Percentiles rank a stretch among this genome's conserved stretches.
phyloP scores from a whole-genome alignment of 2,329 filamentous ascomycete genomes.

The Fusarium sp. region DNA sequence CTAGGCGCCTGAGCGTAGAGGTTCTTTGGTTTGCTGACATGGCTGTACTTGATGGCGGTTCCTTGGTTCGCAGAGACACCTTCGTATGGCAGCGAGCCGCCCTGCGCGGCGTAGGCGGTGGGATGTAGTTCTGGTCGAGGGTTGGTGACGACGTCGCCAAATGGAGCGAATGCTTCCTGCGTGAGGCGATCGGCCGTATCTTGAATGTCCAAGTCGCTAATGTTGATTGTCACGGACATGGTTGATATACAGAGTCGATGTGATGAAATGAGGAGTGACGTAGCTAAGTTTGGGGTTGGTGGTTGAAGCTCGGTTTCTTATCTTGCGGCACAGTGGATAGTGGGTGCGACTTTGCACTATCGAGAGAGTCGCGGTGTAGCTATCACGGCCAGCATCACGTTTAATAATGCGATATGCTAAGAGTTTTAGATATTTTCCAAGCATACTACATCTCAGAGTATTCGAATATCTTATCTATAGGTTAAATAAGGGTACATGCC shows the following conservation, averaged over 20 bases:
- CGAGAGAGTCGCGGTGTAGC: neutral
- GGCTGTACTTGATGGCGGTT: slow-evolving; percentile 83
- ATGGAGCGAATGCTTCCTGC: slow-evolving; percentile 72
- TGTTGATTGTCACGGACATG: slow-evolving; percentile 43
- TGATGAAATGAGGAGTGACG: neutral
- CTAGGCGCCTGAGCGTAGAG: slow-evolving; percentile 73
- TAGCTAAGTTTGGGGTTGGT: neutral
- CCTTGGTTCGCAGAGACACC: slow-evolving; percentile 80
- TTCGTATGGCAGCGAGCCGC: slow-evolving; percentile 52
- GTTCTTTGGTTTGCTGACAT: slow-evolving; percentile 76
- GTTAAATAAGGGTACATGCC: neutral
- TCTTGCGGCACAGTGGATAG: neutral
- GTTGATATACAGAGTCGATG: neutral
- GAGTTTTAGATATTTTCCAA: neutral
- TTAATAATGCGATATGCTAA: neutral
- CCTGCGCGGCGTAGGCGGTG: slow-evolving; percentile 53
- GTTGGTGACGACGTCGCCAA: slow-evolving; percentile 83
- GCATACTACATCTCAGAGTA: neutral
- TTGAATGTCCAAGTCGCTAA: slow-evolving; percentile 38
- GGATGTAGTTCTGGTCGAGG: slow-evolving; percentile 66
- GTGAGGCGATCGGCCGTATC: slow-evolving; percentile 72
- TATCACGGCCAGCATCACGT: neutral
- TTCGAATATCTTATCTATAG: neutral
- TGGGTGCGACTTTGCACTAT: neutral
- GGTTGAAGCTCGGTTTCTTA: neutral